phyloP scores from a whole-genome alignment of 257 asterid species.

The Scutellaria minor region DNA sequence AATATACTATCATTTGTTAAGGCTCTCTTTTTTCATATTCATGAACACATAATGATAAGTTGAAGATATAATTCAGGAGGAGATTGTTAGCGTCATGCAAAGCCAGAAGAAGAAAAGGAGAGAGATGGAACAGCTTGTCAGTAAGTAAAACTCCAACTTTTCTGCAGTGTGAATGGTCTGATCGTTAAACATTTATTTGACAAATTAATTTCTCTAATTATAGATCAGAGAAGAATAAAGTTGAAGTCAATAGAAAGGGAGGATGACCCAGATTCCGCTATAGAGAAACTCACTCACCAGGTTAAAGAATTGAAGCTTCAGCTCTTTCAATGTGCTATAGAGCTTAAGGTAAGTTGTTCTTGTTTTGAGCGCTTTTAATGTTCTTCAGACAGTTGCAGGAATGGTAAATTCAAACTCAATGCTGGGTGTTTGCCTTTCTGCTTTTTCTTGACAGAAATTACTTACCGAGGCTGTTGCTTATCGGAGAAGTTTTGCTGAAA shows the following conservation, averaged over 20 bases:
- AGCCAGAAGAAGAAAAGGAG: conserved; percentile 54
- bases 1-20: conserved; percentile 1
- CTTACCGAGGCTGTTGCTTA: conserved; percentile 74
- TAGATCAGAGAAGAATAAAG: conserved; percentile 60
- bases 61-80: conserved; percentile 61
- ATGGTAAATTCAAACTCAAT: conserved; percentile 26
- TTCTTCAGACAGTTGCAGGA: conserved; percentile 33
- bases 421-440: conserved; percentile 29
- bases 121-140: conserved; percentile 58
- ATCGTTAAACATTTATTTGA: conserved; percentile 13
- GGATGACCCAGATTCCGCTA: conserved; percentile 61
- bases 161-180: conserved; percentile 9
- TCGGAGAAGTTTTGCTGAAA: conserved; percentile 72
- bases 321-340: conserved; percentile 56
- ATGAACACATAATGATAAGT: conserved; percentile 28
- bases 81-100: conserved; percentile 45
- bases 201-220: conserved; percentile 26
- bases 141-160: conserved; percentile 59
- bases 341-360: conserved; percentile 62
- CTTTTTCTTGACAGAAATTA: conserved; percentile 55
- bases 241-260: conserved; percentile 64
- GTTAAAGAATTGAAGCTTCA: conserved; percentile 63
- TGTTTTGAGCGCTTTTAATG: conserved; percentile 22
- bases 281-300: conserved; percentile 53
- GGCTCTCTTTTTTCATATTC: conserved; percentile 26